Evolutionary conservation across 108 stramenopile species (phyloP).

Genomic region (Skeletonema potamos): DNA sequence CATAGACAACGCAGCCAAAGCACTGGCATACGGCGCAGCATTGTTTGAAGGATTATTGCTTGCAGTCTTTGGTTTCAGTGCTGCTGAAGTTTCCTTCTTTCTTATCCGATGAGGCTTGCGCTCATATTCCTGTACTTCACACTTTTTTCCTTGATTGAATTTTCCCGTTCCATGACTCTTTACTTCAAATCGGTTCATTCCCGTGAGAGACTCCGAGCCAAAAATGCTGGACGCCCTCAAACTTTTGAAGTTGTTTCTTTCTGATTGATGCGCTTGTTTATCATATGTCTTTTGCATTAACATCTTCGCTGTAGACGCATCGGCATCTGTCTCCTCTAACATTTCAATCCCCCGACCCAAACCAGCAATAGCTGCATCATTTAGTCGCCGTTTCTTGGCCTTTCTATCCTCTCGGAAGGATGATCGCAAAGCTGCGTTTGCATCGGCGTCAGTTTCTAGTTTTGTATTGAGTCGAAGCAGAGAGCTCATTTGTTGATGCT

Average conservation of each 20-base stretch:
- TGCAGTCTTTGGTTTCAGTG: neutral
- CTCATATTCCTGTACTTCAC: neutral
- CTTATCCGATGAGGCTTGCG: neutral
- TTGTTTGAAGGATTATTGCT: neutral
- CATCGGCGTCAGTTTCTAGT: conserved; percentile 57
- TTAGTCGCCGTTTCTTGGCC: conserved; percentile 49
- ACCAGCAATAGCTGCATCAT: conserved; percentile 48
- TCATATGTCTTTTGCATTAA: neutral
- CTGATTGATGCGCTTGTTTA: conserved; percentile 5
- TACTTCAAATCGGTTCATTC: neutral
- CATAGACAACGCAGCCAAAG: neutral
- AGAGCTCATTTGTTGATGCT: conserved; percentile 54
- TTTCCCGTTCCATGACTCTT: neutral
- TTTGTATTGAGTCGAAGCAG: conserved; percentile 50
- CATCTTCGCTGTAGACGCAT: conserved; percentile 31
- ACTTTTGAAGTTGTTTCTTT: conserved; percentile 15
- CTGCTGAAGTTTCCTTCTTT: neutral
- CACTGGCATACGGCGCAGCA: neutral
- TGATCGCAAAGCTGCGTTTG: conserved; percentile 66
- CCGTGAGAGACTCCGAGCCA: neutral
- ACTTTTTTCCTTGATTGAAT: neutral
- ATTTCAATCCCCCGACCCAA: conserved; percentile 64
- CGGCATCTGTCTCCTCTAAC: conserved; percentile 20
- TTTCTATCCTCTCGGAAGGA: conserved; percentile 63
- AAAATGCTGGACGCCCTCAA: conserved; percentile 24